These are phyloP conservation scores for Papiliotrema laurentii DNA, from an alignment of 1,284 basidiomycete genomes.

Conservation along the genomic window DNA sequence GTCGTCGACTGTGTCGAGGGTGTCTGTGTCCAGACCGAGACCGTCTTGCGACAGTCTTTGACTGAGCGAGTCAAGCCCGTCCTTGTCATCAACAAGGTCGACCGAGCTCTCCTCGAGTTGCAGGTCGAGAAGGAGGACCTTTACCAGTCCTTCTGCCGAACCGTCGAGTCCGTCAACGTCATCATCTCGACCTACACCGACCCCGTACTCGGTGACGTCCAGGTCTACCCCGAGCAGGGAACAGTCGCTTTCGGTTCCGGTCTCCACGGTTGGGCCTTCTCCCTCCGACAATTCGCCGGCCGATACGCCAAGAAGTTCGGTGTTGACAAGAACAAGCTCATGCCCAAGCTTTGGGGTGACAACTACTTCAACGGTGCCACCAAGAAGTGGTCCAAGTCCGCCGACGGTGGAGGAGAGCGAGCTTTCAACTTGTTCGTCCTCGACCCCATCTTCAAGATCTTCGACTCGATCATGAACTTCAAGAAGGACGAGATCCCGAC, in stretches of 20 bases:
- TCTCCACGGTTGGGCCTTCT: slow-evolving; percentile 99
- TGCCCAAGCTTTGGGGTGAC: slow-evolving; percentile 98
- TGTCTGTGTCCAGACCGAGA: slow-evolving; percentile 99
- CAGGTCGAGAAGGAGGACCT: slow-evolving; percentile 97
- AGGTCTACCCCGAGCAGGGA: slow-evolving; percentile 98
- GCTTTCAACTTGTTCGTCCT: slow-evolving; percentile 96
- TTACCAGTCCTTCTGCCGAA: slow-evolving; percentile 96
- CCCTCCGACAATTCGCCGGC: slow-evolving; percentile 91
- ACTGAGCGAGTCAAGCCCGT: slow-evolving; percentile 99
- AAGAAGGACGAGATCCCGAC: slow-evolving; percentile 85
- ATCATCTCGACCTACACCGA: slow-evolving; percentile 98
- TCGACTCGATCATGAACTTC: slow-evolving; percentile 99
- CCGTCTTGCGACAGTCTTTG: slow-evolving; percentile 95
- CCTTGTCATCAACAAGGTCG: slow-evolving; percentile 99
- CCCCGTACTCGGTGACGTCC: slow-evolving; percentile 89
- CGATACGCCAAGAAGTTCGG: slow-evolving; percentile 99
- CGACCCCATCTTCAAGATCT: slow-evolving; percentile 98
- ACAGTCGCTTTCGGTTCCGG: slow-evolving; percentile 99
- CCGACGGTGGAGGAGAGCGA: slow-evolving; percentile 82
- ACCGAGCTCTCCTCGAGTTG: slow-evolving; percentile 97
- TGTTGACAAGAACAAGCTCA: slow-evolving; percentile 98
- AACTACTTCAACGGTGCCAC: slow-evolving; percentile 99
- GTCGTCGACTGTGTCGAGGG: slow-evolving; percentile 99
- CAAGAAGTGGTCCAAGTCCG: slow-evolving; percentile 92
- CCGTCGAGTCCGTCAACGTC: slow-evolving; percentile 97